phyloP scores from a whole-genome alignment of 2,329 filamentous ascomycete genomes.

The Plectosphaerella plurivora region DNA sequence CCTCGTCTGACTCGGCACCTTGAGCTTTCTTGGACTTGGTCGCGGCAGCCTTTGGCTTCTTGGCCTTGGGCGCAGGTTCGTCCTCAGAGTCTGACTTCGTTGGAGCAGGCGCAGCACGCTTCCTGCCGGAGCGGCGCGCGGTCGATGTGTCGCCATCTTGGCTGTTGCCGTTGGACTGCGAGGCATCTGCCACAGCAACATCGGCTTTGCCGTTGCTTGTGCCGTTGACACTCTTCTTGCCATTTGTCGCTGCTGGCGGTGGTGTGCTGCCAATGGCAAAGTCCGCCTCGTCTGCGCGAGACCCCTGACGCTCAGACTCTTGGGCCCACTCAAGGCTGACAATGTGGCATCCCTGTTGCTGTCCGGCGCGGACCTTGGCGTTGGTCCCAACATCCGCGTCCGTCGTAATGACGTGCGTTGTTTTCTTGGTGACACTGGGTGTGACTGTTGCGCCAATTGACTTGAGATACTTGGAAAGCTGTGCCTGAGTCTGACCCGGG shows the following conservation, averaged over 20 bases:
- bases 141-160: constrained; percentile 3
- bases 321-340: constrained; percentile 59
- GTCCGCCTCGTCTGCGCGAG: constrained; percentile 27
- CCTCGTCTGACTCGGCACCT: neutral
- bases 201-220: neutral
- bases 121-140: constrained; percentile 1
- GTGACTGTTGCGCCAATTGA: constrained; percentile 44
- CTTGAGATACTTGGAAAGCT: constrained; percentile 40
- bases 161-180: constrained; percentile 9
- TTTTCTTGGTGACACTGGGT: constrained; percentile 41
- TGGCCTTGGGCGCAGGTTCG: neutral
- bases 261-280: constrained; percentile 16
- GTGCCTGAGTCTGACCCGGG: constrained; percentile 43
- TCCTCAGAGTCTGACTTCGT: neutral
- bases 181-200: neutral
- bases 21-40: neutral
- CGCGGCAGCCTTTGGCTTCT: too few relatives aligned
- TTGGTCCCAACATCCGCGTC: constrained; percentile 44
- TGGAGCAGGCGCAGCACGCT: neutral
- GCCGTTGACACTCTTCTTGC: constrained; percentile 2
- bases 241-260: constrained; percentile 1
- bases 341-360: constrained; percentile 42
- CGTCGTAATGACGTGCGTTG: constrained; percentile 55
- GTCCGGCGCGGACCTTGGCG: constrained; percentile 47
- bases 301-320: constrained; percentile 41